Base-by-base conservation (phyloP, 768 basidiomycete genomes). In the Mycena floridula region DNA sequence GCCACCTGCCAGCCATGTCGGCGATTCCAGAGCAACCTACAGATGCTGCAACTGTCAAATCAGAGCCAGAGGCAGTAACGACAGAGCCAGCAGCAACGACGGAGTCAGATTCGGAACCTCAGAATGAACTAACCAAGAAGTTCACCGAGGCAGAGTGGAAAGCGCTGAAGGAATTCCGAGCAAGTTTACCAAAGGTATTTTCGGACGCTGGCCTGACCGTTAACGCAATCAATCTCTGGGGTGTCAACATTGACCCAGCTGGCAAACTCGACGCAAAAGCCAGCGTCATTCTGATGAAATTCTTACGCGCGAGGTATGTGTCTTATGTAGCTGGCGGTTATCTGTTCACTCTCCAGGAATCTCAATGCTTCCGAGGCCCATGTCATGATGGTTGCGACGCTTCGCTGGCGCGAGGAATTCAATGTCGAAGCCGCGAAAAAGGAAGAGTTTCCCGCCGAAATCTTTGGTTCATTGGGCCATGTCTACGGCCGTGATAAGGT, bases 271-370 rank as follows among this genome's bases (percentile, higher is more conserved):
- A 87, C 57, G 79, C 86, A 1, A 74, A 76, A 7, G 76, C 79
- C 47, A 88, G 84, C 54, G 85, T 90, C 25, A 55, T 90, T 7
- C 68, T 91, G 27, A 78, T 89, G 76, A 89, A 90, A 57, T 91
- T 90, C 67, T 64, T 89, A 24, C 74, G 84, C 45, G 89, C 89
- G 4, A 76, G 84, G 85, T 81, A 53, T 26, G 60, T 37, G n/a
- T 25, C 21, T 36, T 2, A 21, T n/a, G 22, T 42, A 13, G 9
- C 12, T 23, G 20, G 23, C 23, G 38, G 15, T 23, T 24, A 11
- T 23, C 13, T 37, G 25, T 32, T 25, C 7, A n/a, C 20, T 25
- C 25, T 35, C 27, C 16, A 49, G 48, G 26, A 44, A 49, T 24
- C 22, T 44, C 4, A 37, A 18, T 44, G 41, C 27, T 13, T 37